phyloP scores from a whole-genome alignment of 129 eudicot species.

The Chrysanthemum seticuspe region DNA sequence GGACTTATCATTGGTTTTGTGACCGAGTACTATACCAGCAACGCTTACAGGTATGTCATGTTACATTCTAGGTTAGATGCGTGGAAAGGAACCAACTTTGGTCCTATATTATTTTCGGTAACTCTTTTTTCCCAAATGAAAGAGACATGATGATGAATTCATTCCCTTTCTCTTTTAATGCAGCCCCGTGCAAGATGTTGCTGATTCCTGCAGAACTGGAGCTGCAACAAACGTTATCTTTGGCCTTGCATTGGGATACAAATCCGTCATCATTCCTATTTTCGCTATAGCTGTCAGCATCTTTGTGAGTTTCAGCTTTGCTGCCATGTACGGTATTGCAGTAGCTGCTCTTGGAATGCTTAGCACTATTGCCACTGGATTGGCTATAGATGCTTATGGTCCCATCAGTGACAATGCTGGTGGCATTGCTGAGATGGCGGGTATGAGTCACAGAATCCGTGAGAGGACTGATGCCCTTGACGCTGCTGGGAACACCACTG shows the following conservation, averaged over 20 bases:
- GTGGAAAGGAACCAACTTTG: too few species aligned
- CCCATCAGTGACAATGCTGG: conserved; percentile 96
- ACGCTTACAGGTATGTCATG: conserved; percentile 61
- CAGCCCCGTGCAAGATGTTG: conserved; percentile 97
- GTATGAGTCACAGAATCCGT: conserved; percentile 87
- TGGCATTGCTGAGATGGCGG: conserved; percentile 97
- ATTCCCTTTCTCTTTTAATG: not conserved
- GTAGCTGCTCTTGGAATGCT: conserved; percentile 94
- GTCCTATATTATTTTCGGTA: too few species aligned
- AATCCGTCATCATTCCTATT: conserved; percentile 81
- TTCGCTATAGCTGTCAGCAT: conserved; percentile 84
- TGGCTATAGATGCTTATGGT: conserved; percentile 93
- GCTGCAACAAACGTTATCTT: conserved; percentile 93
- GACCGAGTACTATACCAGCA: conserved; percentile 81
- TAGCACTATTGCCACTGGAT: conserved; percentile 88
- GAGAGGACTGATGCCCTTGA: conserved; percentile 93
- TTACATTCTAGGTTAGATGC: not conserved
- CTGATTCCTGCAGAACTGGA: conserved; percentile 93
- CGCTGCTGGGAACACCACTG: conserved; percentile 96
- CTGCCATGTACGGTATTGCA: conserved; percentile 93
- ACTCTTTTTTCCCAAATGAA: too few species aligned
- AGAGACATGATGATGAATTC: not conserved
- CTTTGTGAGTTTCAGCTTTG: conserved; percentile 78
- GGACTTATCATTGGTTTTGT: conserved; percentile 82
- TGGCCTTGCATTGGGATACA: conserved; percentile 93